Conservation (phyloP, 768 basidiomycete genomes). For the Candolleomyces eurysporus region DNA sequence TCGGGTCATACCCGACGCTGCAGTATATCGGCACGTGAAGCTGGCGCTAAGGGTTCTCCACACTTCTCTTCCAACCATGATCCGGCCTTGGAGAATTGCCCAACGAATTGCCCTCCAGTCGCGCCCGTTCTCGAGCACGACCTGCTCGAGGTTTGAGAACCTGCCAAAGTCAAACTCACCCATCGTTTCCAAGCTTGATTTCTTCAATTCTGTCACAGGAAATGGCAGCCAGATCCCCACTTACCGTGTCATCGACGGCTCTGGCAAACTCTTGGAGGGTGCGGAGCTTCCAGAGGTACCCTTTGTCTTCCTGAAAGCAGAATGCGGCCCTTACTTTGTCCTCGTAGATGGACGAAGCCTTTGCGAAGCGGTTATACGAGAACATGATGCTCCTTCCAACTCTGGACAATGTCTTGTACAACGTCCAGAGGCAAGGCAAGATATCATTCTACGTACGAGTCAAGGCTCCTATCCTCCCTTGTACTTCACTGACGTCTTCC, state of each 20-base stretch:
- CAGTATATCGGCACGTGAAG: too few relatives aligned
- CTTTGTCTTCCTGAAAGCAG: not conserved
- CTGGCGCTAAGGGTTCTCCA: not conserved
- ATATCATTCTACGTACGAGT: conserved; percentile 72
- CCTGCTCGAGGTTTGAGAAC: conserved; percentile 14
- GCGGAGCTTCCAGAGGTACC: conserved; percentile 74
- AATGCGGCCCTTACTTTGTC: not conserved
- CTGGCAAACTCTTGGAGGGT: conserved; percentile 69
- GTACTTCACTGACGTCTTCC: conserved; percentile 3
- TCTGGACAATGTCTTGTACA: conserved; percentile 86
- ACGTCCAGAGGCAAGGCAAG: conserved; percentile 91
- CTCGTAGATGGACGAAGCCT: conserved; percentile 60
- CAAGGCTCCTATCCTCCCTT: not conserved
- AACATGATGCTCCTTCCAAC: conserved; percentile 79
- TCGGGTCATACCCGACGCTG: too few relatives aligned
- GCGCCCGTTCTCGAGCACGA: conserved; percentile 8
- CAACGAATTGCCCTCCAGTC: conserved; percentile 4
- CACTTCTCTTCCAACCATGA: conserved; percentile 25
- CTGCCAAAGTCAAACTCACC: conserved; percentile 52
- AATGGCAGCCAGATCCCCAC: conserved; percentile 73
- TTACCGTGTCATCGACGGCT: conserved; percentile 81
- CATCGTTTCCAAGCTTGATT: conserved; percentile 66
- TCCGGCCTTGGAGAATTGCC: conserved; percentile 24
- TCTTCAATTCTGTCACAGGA: conserved; percentile 75
- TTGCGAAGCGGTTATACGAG: conserved; percentile 74